Evolutionary conservation across 495 filamentous ascomycete genomes (phyloP).

Genomic region (Trichoderma asperelloides): DNA sequence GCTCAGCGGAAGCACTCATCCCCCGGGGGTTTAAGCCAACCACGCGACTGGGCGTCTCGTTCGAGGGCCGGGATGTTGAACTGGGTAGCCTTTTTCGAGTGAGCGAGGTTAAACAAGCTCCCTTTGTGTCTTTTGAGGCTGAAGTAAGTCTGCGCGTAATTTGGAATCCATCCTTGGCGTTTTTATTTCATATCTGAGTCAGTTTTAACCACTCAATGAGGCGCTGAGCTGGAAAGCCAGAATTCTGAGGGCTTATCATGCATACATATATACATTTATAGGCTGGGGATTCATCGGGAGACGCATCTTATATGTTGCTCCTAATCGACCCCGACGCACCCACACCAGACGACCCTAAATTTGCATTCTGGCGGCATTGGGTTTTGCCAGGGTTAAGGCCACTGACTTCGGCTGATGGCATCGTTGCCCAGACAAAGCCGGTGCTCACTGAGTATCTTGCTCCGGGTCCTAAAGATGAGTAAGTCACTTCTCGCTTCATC

Average conservation of each 20-base stretch:
- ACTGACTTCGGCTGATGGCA: neutral
- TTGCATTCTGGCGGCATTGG: conserved; percentile 23
- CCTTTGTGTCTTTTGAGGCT: conserved; percentile 15
- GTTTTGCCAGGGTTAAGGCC: conserved; percentile 18
- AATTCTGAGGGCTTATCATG: too few species aligned
- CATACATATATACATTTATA: neutral
- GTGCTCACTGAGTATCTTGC: conserved; percentile 21
- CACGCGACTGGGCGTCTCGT: conserved; percentile 15
- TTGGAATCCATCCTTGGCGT: too few species aligned
- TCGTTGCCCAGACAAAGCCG: conserved; percentile 3
- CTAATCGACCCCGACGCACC: conserved; percentile 22
- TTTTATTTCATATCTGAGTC: neutral
- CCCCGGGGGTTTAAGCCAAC: conserved; percentile 18
- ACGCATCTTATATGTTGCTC: conserved; percentile 16
- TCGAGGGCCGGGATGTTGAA: conserved; percentile 14
- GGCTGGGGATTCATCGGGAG: neutral
- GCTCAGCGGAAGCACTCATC: conserved; percentile 16
- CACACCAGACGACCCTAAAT: conserved; percentile 23
- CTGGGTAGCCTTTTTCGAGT: conserved; percentile 20
- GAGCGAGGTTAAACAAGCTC: conserved; percentile 15
- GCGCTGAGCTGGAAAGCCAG: too few species aligned
- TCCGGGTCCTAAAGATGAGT: conserved; percentile 23
- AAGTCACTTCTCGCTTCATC: neutral
- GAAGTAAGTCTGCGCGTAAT: conserved; percentile 7
- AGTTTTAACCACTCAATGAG: too few species aligned